Base-by-base conservation (phyloP, 352 stramenopile species). In the Globisporangium spiculum region DNA sequence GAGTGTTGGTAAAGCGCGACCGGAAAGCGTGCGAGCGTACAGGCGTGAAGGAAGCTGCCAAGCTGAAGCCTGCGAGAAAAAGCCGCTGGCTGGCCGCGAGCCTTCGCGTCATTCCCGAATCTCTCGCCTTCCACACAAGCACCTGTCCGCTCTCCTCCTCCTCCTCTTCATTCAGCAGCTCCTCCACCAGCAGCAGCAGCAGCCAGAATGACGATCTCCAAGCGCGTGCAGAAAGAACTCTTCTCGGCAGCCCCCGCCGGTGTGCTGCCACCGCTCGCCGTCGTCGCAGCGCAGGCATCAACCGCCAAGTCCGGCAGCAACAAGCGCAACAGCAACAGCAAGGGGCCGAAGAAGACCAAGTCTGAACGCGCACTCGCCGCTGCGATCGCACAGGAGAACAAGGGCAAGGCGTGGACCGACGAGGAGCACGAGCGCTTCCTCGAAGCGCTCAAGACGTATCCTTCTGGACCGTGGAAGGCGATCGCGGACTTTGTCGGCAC, bases 381-480 rank as follows among this genome's bases (percentile, higher is more conserved):
- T 14, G 63, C 66, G 48, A 62, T 67, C 34, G 68, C 78, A n/a
- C 69, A 78, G 41, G 74, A 79, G 58, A 84, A 81, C 73, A 86
- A 89, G 70, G 81, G 81, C 50, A 80, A 83, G 60, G 74, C 79
- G 0, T 89, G 81, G 81, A 89, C 81, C 3, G 61, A 65, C 18
- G 75, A 76, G 41, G 81, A 89, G 68, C 81, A 89, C 67, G 75
- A 75, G 60, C 79, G 77, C 27, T 89, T 89, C 67, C 79, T 89
- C 46, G 69, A 82, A 41, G 81, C 81, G 32, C 74, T 86, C n/a
- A 77, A 86, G 44, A 66, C 77, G 60, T 88, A 75, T 63, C 81
- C 81, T 44, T 88, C 80, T 0, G 81, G 81, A 1, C 81, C 81
- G 53, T 89, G 81, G 81, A 89, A 88, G 59, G 74, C 77, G 54